Evolutionary conservation across 73 alveolate species (phyloP).

Genomic region (Paramecium bursaria): DNA sequence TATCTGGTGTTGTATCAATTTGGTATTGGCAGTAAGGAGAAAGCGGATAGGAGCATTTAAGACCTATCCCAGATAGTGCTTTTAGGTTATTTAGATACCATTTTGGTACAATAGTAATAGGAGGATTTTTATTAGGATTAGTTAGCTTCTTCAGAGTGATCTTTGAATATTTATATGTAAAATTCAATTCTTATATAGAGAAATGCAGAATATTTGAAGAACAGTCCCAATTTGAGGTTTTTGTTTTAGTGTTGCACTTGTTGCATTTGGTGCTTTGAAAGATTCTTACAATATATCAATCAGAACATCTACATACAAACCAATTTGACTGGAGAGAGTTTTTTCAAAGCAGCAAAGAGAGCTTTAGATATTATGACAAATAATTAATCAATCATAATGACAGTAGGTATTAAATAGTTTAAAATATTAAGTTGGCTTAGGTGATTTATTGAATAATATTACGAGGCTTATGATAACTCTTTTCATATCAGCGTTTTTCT

Average conservation of each 20-base stretch:
- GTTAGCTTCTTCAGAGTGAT: conserved; percentile 16
- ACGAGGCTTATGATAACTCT: conserved; percentile 33
- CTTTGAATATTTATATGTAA: conserved; percentile 54
- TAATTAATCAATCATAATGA: conserved; percentile 35
- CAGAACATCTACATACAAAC: conserved; percentile 32
- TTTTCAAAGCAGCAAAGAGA: conserved; percentile 12
- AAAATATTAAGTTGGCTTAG: conserved; percentile 9
- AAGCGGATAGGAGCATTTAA: conserved; percentile 36
- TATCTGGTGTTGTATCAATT: conserved; percentile 17
- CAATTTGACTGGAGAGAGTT: conserved; percentile 55
- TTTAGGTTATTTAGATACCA: conserved; percentile 24
- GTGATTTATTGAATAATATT: conserved; percentile 29
- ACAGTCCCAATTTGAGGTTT: conserved; percentile 12
- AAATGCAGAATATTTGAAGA: conserved; percentile 58
- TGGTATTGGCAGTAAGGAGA: conserved; percentile 60
- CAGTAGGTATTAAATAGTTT: background rate
- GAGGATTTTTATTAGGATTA: conserved; percentile 35
- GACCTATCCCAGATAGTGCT: background rate
- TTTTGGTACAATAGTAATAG: conserved; percentile 34
- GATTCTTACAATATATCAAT: conserved; percentile 26
- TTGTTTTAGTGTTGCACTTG: conserved; percentile 53
- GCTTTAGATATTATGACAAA: conserved; percentile 28
- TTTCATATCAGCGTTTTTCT: conserved; percentile 6
- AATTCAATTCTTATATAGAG: background rate
- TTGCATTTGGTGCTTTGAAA: conserved; percentile 62